These are phyloP conservation scores for Penicillium sp. DNA, from an alignment of 2,329 filamentous ascomycete species.

Conservation along the genomic window DNA sequence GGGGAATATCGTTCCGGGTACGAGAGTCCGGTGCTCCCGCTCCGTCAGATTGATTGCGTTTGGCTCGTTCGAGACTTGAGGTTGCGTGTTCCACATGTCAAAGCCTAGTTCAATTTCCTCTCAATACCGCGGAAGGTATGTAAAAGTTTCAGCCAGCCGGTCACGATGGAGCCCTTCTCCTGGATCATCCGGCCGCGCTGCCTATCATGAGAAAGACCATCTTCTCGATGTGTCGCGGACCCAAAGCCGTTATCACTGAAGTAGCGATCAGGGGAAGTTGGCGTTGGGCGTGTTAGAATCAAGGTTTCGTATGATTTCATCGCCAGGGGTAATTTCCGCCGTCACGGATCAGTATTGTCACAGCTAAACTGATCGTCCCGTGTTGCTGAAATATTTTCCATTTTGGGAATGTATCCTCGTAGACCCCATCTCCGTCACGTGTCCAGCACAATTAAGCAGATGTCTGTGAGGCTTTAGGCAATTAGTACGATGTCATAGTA, in stretches of 20 bases:
- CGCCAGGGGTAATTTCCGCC: not conserved
- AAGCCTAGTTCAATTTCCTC: constrained; percentile 15
- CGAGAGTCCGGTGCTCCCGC: constrained; percentile 3
- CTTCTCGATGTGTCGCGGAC: not conserved
- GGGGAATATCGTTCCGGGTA: not conserved
- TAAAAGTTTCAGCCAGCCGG: not conserved
- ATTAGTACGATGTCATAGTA: not conserved
- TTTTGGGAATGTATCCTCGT: not conserved
- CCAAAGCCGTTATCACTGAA: not conserved
- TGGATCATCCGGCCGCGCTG: not conserved
- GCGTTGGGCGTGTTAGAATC: not conserved
- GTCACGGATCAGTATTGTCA: not conserved
- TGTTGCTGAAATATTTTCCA: constrained; percentile 3
- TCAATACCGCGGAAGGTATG: not conserved
- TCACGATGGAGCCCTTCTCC: not conserved
- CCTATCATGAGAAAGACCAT: not conserved
- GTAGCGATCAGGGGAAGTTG: not conserved
- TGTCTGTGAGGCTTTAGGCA: not conserved
- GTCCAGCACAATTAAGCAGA: not conserved
- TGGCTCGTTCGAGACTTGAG: constrained; percentile 17
- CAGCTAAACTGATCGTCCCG: constrained; percentile 5
- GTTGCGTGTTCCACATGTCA: constrained; percentile 14
- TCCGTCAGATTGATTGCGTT: constrained; percentile 17
- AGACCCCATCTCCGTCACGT: not conserved
- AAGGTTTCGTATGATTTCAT: not conserved